Base-by-base conservation (phyloP, 805 yeast genomes). In the Pichia membranifaciens region DNA sequence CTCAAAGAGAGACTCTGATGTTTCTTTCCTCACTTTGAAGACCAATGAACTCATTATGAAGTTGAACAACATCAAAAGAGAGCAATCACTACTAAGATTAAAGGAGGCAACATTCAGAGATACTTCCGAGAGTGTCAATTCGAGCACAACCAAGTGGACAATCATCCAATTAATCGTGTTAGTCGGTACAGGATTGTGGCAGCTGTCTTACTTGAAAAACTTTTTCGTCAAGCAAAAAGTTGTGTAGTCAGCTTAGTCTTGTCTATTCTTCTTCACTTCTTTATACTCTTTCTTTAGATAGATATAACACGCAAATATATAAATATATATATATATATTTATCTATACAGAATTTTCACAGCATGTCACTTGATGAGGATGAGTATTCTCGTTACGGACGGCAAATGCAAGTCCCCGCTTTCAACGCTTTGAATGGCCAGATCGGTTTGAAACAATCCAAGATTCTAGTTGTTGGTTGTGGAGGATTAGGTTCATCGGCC, bases 401-500 rank as follows among this genome's bases (percentile, higher is more conserved):
- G 45, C 99, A 93, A 59, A 84, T 93, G 91, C 80, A 90, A 22
- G 96, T 93, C 2, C 93, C 95, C 3, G 84, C 79, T 49, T 71
- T 89, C 43, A 87, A 89, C 1, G 50, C 56, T 3, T 44, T 67
- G 3, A 49, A 64, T 1, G 74, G 80, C 2, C 99, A 93, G 61
- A 44, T 74, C 7, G 69, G 66, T 38, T 64, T 93, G 41, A 82
- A 81, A 52, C 54, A 63, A 0, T 49, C 91, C 2, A 76, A 70
- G 44, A 76, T 90, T 0, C 64, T 91, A 22, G 90, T 93, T 0
- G 74, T 93, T 7, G 99, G 99, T 1, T 97, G 97, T 0, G 99
- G 99, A 10, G 99, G 99, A 0, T 71, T 93, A 6, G 98, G 99
- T 0, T 84, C 95, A 55, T 97, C 99, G 0, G 95, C 95, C 0